Evolutionary conservation across 2,329 filamentous ascomycete genomes (phyloP).

Genomic region (Phyllosticta ampelicida): DNA sequence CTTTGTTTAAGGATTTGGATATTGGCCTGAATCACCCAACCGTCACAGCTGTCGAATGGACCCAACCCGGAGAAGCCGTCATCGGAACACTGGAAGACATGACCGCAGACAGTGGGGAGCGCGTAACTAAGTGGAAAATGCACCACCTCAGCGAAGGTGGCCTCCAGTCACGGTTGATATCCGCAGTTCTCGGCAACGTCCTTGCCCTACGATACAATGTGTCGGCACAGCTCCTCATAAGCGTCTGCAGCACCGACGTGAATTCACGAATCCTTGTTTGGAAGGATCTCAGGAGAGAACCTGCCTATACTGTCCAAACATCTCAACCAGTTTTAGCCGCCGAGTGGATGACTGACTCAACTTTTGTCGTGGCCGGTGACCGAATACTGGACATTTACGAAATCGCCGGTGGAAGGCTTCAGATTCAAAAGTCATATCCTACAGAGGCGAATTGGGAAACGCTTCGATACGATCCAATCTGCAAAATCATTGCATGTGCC

Average conservation of each 20-base stretch:
- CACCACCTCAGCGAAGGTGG: conserved; percentile 21
- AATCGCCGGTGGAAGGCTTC: conserved; percentile 16
- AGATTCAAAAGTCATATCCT: conserved; percentile 21
- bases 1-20: conserved; percentile 13
- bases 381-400: conserved; percentile 29
- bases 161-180: conserved; percentile 22
- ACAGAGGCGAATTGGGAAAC: conserved; percentile 26
- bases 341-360: conserved; percentile 32
- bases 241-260: conserved; percentile 29
- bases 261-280: conserved; percentile 29
- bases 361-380: conserved; percentile 35
- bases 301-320: conserved; percentile 32
- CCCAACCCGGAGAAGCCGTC: conserved; percentile 22
- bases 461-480: conserved; percentile 30
- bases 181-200: conserved; percentile 27
- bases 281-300: conserved; percentile 23
- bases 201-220: conserved; percentile 28
- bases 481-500: conserved; percentile 29
- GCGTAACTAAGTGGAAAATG: conserved; percentile 27
- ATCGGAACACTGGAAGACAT: conserved; percentile 26
- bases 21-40: conserved; percentile 18
- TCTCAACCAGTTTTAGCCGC: conserved; percentile 33
- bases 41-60: conserved; percentile 28
- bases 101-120: conserved; percentile 26
- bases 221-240: conserved; percentile 22